Base-by-base conservation (phyloP, 23 red algal genomes). In the Gracilaria domingensis region DNA sequence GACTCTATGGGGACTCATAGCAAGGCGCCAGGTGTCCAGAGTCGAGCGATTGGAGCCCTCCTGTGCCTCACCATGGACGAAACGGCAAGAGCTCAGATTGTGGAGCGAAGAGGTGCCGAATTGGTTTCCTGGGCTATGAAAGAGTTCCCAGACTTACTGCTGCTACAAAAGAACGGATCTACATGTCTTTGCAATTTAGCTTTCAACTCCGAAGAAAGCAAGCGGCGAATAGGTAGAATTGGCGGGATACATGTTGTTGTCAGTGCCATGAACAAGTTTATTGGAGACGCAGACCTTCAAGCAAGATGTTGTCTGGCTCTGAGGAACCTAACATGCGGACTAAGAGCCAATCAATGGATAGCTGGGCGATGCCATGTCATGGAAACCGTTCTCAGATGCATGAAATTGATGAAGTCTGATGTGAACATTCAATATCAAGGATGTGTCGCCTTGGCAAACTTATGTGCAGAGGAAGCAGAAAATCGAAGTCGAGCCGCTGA, bases 271-370 rank as follows among this genome's bases (percentile, higher is more conserved):
- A 77, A 77, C 72, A 77, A 77, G 38, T 77, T 77, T 30, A 12
- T 51, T 16, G 40, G 24, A n/a, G 42, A 77, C 0, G 72, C 72
- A 45, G 72, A 77, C 26, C 39, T 77, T 16, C 72, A 77, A 77
- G 72, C 72, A 45, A 50, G 72, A 77, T 77, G 72, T 51, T 77
- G 72, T 28, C 72, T 77, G 0, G 72, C 72, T 51, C 72, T 77
- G 38, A 45, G 72, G 72, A 77, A 77, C 72, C 26, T 77, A 30
- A 51, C 72, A 29, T 77, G 42, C 20, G 72, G 72, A 45, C 72
- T 77, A 14, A 45, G 72, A 77, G 72, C 72, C 0, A 77, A 77
- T 37, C 92, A 94, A 75, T 94, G 92, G 92, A 94, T 94, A 71
- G 92, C 92, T 33, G 92, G 92, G 9, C 82, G 84, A 28, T 75